Evolutionary conservation across 139 green algal species (phyloP).

Genomic region (Chlorella sp.): DNA sequence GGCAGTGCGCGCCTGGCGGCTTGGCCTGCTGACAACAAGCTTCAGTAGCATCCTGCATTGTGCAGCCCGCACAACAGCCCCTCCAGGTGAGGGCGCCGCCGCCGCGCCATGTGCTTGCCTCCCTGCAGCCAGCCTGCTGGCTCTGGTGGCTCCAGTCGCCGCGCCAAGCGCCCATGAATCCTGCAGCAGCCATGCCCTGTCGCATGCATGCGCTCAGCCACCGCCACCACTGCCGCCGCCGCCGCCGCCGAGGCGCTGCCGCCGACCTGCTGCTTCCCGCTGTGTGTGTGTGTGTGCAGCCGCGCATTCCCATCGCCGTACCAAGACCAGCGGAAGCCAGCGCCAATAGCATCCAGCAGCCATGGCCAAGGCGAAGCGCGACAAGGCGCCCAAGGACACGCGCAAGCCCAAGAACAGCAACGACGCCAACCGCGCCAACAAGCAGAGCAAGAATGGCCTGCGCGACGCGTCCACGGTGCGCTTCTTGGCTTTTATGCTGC

Average conservation of each 20-base stretch:
- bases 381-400: constrained; percentile 50
- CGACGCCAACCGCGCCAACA: constrained; percentile 76
- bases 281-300: no score
- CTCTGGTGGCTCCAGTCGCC: no score
- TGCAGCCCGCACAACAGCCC: no score
- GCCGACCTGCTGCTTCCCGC: no score
- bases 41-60: no score
- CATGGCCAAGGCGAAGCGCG: constrained; percentile 21
- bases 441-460: constrained; percentile 62
- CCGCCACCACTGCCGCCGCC: neutral
- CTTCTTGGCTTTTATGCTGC: neutral
- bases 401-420: constrained; percentile 85
- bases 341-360: neutral
- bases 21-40: no score
- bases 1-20: no score
- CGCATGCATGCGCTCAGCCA: neutral
- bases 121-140: no score
- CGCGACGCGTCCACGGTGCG: constrained; percentile 82
- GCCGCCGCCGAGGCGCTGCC: neutral
- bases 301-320: no score
- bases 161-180: neutral
- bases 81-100: no score
- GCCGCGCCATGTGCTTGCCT: no score
- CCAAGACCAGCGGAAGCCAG: no score
- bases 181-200: neutral